phyloP scores from a whole-genome alignment of 257 asterid genomes.

The Asclepias syriaca region DNA sequence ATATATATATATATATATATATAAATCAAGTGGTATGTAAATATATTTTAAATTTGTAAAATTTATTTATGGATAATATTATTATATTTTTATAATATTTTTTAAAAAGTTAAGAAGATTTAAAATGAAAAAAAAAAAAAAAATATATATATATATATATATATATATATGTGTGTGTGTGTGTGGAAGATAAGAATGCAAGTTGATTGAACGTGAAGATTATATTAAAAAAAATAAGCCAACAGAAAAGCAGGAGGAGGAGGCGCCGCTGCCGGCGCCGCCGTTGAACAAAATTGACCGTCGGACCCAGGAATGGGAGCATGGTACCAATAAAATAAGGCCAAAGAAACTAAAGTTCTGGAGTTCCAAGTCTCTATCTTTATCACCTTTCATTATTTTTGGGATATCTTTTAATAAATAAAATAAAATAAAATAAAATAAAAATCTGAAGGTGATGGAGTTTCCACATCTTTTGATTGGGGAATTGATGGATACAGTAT shows the following conservation, averaged over 20 bases:
- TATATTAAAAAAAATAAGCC: too few relatives aligned
- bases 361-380: not conserved
- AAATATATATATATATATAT: too few relatives aligned
- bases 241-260: not conserved
- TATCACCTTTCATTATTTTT: not conserved
- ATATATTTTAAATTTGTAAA: too few relatives aligned
- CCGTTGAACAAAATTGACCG: not conserved
- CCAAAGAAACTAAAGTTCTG: not conserved
- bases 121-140: too few relatives aligned
- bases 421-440: not conserved
- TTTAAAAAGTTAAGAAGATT: too few relatives aligned
- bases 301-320: not conserved
- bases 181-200: too few relatives aligned
- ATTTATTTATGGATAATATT: too few relatives aligned
- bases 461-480: constrained; percentile 17
- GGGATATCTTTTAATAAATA: not conserved
- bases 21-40: too few relatives aligned
- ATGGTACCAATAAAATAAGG: not conserved
- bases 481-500: not conserved
- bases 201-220: too few relatives aligned
- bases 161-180: too few relatives aligned
- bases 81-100: too few relatives aligned
- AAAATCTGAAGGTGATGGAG: constrained; percentile 18
- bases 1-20: too few relatives aligned
- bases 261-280: not conserved